Evolutionary conservation across 176 grass and related monocot species (phyloP).

Genomic region (Musa acuminata): DNA sequence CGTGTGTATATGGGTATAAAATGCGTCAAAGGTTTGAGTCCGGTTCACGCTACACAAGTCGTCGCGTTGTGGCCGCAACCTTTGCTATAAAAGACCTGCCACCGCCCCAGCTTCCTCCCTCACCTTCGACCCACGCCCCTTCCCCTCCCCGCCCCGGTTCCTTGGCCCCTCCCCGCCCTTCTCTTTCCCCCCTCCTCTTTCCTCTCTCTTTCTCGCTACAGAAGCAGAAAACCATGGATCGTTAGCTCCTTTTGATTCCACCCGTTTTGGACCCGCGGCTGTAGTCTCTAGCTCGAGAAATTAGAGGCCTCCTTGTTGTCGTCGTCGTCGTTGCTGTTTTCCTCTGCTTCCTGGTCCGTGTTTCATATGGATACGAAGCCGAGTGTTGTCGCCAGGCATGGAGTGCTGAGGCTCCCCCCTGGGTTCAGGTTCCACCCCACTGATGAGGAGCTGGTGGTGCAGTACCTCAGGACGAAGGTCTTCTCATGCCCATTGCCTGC

Average conservation of each 20-base stretch:
- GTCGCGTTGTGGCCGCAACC: slow-evolving; percentile 16
- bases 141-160: not conserved
- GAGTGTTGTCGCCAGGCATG: not conserved
- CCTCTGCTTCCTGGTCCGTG: not conserved
- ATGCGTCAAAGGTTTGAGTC: slow-evolving; percentile 14
- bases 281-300: too few relatives aligned
- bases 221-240: not conserved
- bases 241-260: too few relatives aligned
- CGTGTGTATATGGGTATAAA: not conserved
- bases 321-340: not conserved
- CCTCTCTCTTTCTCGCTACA: not conserved
- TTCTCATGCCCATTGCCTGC: slow-evolving; percentile 14
- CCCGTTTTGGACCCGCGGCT: too few relatives aligned
- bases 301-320: too few relatives aligned
- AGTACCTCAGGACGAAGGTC: slow-evolving; percentile 13
- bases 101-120: not conserved
- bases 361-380: not conserved
- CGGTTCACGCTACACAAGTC: slow-evolving; percentile 20
- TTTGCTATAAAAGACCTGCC: not conserved
- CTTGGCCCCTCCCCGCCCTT: not conserved
- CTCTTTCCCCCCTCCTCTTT: not conserved
- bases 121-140: not conserved
- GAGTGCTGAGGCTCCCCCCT: slow-evolving; percentile 8
- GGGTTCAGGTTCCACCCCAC: slow-evolving; percentile 20
- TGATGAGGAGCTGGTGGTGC: slow-evolving; percentile 11